Evolutionary conservation across 2,329 filamentous ascomycete species (phyloP).

Genomic region (Aspergillus niger): DNA sequence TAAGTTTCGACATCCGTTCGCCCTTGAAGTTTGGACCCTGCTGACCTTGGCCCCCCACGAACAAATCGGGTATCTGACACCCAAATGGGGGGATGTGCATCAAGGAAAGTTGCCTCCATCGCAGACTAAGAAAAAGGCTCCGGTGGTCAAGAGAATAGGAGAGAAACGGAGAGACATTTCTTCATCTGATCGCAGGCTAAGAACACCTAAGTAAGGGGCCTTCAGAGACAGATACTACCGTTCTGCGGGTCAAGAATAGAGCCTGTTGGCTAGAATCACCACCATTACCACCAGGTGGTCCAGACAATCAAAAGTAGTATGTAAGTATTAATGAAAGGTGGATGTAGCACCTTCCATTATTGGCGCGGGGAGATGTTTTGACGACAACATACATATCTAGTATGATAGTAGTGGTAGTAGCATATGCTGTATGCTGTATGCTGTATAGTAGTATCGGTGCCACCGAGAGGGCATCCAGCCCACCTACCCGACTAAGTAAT

Average conservation of each 20-base stretch:
- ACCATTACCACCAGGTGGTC: neutral
- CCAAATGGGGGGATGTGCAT: slow-evolving; percentile 18
- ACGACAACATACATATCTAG: neutral
- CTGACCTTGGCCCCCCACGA: slow-evolving; percentile 18
- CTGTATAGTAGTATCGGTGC: neutral
- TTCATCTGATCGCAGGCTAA: slow-evolving; percentile 21
- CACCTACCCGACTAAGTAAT: neutral
- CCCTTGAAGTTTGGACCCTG: slow-evolving; percentile 16
- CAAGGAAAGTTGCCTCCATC: slow-evolving; percentile 14
- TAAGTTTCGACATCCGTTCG: slow-evolving; percentile 11
- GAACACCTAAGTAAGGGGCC: neutral
- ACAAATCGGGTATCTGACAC: slow-evolving; percentile 6
- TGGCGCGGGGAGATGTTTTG: neutral
- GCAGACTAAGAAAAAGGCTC: neutral
- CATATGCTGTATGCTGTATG: neutral
- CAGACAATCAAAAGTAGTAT: neutral
- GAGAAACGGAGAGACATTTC: slow-evolving; percentile 4
- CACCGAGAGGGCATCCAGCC: neutral
- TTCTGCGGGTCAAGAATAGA: neutral
- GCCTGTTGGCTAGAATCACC: neutral
- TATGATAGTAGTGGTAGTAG: neutral
- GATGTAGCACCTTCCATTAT: neutral
- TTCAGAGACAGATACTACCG: neutral
- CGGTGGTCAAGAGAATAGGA: neutral
- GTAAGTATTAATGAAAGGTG: neutral